These are phyloP conservation scores for Vaccinium myrtillus DNA, from an alignment of 148 eudicot species.

Conservation along the genomic window DNA sequence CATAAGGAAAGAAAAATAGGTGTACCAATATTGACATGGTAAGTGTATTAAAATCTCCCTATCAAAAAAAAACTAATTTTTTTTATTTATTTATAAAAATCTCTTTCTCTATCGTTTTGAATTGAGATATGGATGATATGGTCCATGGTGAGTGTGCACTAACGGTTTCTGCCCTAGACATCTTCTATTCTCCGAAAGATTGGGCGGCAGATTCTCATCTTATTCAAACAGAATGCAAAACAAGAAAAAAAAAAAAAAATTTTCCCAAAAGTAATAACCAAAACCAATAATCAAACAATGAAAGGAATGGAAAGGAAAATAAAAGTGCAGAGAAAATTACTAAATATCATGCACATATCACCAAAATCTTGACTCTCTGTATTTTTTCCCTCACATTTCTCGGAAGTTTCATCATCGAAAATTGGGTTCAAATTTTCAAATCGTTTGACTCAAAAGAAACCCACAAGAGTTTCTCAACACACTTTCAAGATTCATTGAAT, in stretches of 20 bases:
- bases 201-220: conserved; percentile 50
- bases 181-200: conserved; percentile 32
- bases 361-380: not conserved
- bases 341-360: not conserved
- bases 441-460: not conserved
- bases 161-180: not conserved
- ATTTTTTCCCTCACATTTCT: not conserved
- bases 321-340: not conserved
- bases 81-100: too few species aligned
- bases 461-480: not conserved
- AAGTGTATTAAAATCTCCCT: too few species aligned
- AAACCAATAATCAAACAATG: not conserved
- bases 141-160: not conserved
- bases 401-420: not conserved
- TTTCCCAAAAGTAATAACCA: not conserved
- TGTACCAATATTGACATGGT: too few species aligned
- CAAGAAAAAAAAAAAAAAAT: not conserved
- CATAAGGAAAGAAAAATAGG: too few species aligned
- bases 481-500: not conserved
- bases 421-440: not conserved
- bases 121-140: not conserved
- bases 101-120: not conserved
- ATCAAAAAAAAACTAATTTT: too few species aligned
- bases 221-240: not conserved
- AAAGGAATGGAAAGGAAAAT: not conserved